Base-by-base conservation (phyloP, 306 rosid genomes). In the Styphnolobium japonicum region DNA sequence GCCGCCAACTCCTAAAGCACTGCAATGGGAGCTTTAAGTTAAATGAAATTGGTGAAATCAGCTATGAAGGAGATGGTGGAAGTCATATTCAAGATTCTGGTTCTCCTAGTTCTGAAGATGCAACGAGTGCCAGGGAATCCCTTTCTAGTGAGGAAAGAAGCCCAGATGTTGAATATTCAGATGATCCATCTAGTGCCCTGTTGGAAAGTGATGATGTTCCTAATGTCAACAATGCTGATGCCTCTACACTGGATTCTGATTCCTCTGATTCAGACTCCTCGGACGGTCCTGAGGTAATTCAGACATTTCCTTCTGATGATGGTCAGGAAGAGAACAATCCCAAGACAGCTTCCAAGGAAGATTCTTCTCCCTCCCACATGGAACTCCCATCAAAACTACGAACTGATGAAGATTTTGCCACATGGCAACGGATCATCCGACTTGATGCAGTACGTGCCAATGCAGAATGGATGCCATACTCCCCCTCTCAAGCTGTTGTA, bases 391-490 rank as follows among this genome's bases (percentile, higher is more conserved):
- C 94, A 75, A 93, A 83, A 60, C 77, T 65, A 58, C 85, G 60
- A 62, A 84, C 69, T 19, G 75, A 72, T 71, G 99, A 96, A 82
- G 99, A 96, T 79, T 96, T 91, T 75, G 76, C 87, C 80, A 91
- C 99, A 23, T 96, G 99, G 99, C 97, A 90, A 80, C 88, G 98
- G 78, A 96, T 96, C 83, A 96, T 96, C 75, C 90, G 99, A 61
- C 98, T 96, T 68, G 99, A 96, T 87, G 98, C 99, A 21, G 82
- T 96, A 71, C 94, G 99, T 7, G 91, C 99, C 42, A 96, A 96
- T 79, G 77, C 89, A 2, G 99, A 96, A 71, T 96, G 99, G 99
- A 90, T 93, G 66, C 91, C 82, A 0, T 89, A 77, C 79, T 85
- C 92, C 67, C 90, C 92, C 49, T 77, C 92, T 46, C 94, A 88